A percentile compares a stretch with the other conserved stretches of the same genome.
phyloP scores from a whole-genome alignment of 2,329 filamentous ascomycete genomes.

The Pseudocercospora cruenta region DNA sequence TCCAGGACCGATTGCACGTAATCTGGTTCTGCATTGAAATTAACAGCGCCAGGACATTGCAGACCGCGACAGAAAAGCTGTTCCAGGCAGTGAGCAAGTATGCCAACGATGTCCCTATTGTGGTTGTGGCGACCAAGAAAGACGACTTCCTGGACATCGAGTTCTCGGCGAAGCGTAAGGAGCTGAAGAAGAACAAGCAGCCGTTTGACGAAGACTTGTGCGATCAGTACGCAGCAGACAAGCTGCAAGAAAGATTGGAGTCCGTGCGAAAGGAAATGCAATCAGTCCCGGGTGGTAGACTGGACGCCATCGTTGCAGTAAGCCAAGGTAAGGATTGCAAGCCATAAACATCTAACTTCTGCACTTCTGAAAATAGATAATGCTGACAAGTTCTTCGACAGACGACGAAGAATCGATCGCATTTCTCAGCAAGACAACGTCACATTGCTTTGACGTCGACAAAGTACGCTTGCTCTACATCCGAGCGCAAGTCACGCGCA shows the following conservation, averaged over 20 bases:
- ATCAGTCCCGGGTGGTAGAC: conserved; percentile 29
- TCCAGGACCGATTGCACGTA: conserved; percentile 38
- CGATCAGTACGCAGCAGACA: conserved; percentile 31
- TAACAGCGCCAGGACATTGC: conserved; percentile 39
- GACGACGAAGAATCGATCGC: conserved; percentile 39
- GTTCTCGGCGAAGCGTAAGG: conserved; percentile 24
- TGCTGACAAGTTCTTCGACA: conserved; percentile 15
- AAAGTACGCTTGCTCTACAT: conserved; percentile 41
- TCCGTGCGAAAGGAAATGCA: conserved; percentile 30
- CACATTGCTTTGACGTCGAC: conserved; percentile 39
- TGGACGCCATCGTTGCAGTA: conserved; percentile 33
- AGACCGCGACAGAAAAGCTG: conserved; percentile 40
- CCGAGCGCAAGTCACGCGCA: conserved; percentile 40
- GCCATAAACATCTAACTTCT: background rate
- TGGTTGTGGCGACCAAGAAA: conserved; percentile 42
- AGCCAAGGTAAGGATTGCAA: conserved; percentile 28
- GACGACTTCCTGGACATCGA: conserved; percentile 39
- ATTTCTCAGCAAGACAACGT: conserved; percentile 36
- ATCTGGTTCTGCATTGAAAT: conserved; percentile 44
- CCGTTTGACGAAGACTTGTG: conserved; percentile 30
- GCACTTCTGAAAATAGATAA: background rate
- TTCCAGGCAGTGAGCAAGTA: conserved; percentile 38
- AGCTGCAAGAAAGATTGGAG: conserved; percentile 30
- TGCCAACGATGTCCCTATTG: conserved; percentile 39
- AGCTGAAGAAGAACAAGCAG: conserved; percentile 24